Evolutionary conservation across 768 basidiomycete species (phyloP), one percentile per base, ranked within the genome.

Genomic region (Tremella fuciformis): DNA sequence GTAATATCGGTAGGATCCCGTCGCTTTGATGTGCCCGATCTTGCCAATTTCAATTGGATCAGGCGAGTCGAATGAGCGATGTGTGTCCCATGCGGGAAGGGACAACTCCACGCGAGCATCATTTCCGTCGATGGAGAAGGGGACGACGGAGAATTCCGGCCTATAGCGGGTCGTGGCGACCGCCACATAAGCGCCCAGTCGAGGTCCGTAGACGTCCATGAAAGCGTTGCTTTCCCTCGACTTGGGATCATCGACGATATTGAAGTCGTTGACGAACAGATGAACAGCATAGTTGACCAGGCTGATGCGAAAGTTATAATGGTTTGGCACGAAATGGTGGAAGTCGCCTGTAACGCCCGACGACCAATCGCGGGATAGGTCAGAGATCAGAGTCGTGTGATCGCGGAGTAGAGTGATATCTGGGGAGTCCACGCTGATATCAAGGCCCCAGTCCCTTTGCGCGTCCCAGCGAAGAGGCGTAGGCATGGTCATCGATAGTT

Each of bases 351-450:
- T 85, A 22, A 89, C 87, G 2, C 91, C 91, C 11, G 87, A 84
- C 21, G 81, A 82, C 91, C 93, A 98, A 71, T 98, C 94, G 64
- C 86, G 88, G 34, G 86, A 85, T n/a, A 98, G 82, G 75, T 98
- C 94, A 2, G 86, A 86, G 69, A 98, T 84, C 83, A 97, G 89
- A 68, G 91, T 93, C 78, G 92, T 84, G 70, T 98, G 94, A 71
- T 98, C 94, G 42, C 91, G 85, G 11, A 98, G 80, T 18, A 96
- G 80, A 70, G 85, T 88, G 37, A 94, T 80, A 1, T 83, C 78
- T 1, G 93, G 87, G 52, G 84, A 84, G 8, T 84, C 82, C 22
- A 98, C 78, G 11, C 83, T 83, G 46, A 91, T 75, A n/a, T 84
- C 79, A 71, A 91, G 83, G 0, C 80, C 79, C 94, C 94, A 98